Evolutionary conservation across 2,329 filamentous ascomycete genomes (phyloP), one percentile per base, ranked within the genome.

Genomic region (Xylariaceae sp.): DNA sequence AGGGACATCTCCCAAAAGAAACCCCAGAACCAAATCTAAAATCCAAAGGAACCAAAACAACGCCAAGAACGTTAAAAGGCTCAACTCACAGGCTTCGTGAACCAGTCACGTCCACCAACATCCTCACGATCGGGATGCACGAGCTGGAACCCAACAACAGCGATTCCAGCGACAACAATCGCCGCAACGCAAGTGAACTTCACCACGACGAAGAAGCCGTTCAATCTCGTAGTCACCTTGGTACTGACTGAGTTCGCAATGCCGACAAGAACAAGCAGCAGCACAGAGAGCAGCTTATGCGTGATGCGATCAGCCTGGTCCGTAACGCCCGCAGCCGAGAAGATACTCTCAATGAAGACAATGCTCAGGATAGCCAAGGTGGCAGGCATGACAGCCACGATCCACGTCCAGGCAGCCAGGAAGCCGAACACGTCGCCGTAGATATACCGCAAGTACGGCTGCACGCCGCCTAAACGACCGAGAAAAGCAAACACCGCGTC

Each of bases 321-420:
- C 0, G 78, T 78, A 0, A 79, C 71, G 1, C 78, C 79, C 0
- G 73, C 71, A 1, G 80, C 78, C 2, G 83, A 78, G 75, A 80
- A 84, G 30, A 85, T 78, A 63, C 79, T 85, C 68, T 84, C 78
- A 58, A 86, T 78, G 63, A 87, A 87, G 23, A 87, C 83, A 62
- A 87, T 86, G 66, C 80, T 81, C 34, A 87, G 76, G 51, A 87
- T 87, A 8, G 84, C 84, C 60, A 86, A 77, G 0, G 84, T 85
- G 0, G 83, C 83, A 0, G 85, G 85, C 78, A 86, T 87, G 23
- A 86, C 80, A 17, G 81, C 82, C 4, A 87, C 78, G 56, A 87
- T 80, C 81, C 84, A 87, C 0, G 84, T 83, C 84, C 84, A 88
- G 0, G 83, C 83, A 4, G 83, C 82, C 4, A 87, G 70, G 65